phyloP scores from a whole-genome alignment of 148 eudicot genomes.

The Drosera capensis region DNA sequence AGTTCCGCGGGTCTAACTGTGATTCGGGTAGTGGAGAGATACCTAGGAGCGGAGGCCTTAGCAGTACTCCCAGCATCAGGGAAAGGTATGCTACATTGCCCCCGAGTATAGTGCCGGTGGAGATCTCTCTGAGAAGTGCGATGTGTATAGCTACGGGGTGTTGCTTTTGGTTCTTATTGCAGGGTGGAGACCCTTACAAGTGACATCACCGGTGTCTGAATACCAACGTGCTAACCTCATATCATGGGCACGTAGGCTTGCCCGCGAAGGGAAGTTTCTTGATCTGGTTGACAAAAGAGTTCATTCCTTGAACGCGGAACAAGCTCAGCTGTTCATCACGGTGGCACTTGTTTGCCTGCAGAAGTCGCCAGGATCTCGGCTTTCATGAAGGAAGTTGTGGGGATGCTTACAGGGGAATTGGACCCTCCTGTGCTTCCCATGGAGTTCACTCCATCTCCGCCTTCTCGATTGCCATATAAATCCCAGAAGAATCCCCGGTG shows the following conservation, averaged over 20 bases:
- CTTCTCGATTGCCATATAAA: slow-evolving; percentile 63
- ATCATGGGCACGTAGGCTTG: slow-evolving; percentile 91
- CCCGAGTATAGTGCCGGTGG: slow-evolving; percentile 86
- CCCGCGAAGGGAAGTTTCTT: slow-evolving; percentile 62
- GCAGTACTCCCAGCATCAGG: slow-evolving; percentile 97
- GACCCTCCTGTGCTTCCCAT: slow-evolving; percentile 87
- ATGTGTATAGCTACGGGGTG: slow-evolving; percentile 87
- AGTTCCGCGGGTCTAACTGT: slow-evolving; percentile 55
- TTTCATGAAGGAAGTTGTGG: slow-evolving; percentile 73
- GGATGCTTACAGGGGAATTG: slow-evolving; percentile 59
- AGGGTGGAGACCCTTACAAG: slow-evolving; percentile 81
- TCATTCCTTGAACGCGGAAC: slow-evolving; percentile 42
- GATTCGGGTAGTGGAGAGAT: slow-evolving; percentile 65
- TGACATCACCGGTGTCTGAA: slow-evolving; percentile 79
- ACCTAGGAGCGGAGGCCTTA: slow-evolving; percentile 82
- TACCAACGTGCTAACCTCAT: slow-evolving; percentile 86
- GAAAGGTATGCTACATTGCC: slow-evolving; percentile 90
- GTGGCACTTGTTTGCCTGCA: slow-evolving; percentile 80
- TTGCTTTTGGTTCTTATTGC: slow-evolving; percentile 67
- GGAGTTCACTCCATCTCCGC: slow-evolving; percentile 95
- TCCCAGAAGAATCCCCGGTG: slow-evolving; percentile 66
- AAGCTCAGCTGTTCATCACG: slow-evolving; percentile 63
- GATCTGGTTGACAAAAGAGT: slow-evolving; percentile 69
- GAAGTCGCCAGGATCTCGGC: slow-evolving; percentile 57
- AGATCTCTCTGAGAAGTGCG: slow-evolving; percentile 65